phyloP scores from a whole-genome alignment of 352 stramenopile species.

The Phytophthora pseudosyringae region DNA sequence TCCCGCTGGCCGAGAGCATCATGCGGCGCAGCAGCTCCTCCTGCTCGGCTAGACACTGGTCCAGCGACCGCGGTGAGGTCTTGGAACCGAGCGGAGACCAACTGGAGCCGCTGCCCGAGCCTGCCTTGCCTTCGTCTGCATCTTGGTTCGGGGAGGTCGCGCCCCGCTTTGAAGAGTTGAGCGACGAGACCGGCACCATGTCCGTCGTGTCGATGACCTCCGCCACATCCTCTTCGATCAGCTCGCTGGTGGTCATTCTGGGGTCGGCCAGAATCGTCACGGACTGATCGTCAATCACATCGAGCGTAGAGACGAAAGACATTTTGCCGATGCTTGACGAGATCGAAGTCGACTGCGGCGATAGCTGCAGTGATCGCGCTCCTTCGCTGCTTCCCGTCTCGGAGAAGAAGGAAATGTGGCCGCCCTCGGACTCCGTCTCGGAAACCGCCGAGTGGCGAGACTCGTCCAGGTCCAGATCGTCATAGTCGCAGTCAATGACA shows the following conservation, averaged over 20 bases:
- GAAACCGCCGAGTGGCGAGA: conserved; percentile 42
- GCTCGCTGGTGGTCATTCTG: conserved; percentile 25
- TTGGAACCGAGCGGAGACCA: conserved; percentile 34
- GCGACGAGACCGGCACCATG: conserved; percentile 43
- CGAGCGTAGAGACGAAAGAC: conserved; percentile 43
- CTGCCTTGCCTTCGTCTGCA: conserved; percentile 11
- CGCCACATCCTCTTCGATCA: conserved; percentile 40
- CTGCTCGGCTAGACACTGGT: conserved; percentile 49
- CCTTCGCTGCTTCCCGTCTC: conserved; percentile 38
- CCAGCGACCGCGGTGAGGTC: conserved; percentile 38
- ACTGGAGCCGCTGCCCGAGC: conserved; percentile 12
- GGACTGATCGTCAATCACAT: conserved; percentile 46
- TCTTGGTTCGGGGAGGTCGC: conserved; percentile 13
- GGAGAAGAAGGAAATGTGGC: conserved; percentile 45
- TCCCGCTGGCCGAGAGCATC: conserved; percentile 44
- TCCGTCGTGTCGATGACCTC: conserved; percentile 59
- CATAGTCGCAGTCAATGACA: conserved; percentile 32
- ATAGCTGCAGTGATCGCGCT: conserved; percentile 28
- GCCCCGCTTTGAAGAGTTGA: conserved; percentile 12
- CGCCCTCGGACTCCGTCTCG: conserved; percentile 58
- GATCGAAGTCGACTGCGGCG: conserved; percentile 26
- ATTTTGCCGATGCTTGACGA: conserved; percentile 40
- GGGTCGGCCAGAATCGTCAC: conserved; percentile 27
- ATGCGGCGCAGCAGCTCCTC: conserved; percentile 48
- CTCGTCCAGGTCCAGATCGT: conserved; percentile 20